phyloP scores from a whole-genome alignment of 805 yeast genomes.

The Candida railenensis region DNA sequence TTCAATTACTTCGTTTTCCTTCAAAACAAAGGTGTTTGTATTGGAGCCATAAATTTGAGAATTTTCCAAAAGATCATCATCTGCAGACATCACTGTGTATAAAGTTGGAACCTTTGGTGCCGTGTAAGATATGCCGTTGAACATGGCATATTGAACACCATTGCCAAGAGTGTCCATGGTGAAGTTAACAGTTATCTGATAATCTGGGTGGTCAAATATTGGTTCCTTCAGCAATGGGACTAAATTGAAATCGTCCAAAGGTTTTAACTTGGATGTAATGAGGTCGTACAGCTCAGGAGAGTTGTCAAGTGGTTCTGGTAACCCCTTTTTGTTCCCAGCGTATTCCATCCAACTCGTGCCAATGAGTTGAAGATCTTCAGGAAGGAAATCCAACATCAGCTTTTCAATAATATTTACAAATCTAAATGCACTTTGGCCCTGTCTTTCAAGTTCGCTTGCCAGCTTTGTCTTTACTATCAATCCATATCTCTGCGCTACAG shows the following conservation, averaged over 20 bases:
- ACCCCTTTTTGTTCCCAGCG: slow-evolving; percentile 33
- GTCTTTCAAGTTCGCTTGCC: slow-evolving; percentile 49
- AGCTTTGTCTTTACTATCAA: slow-evolving; percentile 74
- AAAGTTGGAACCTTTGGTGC: slow-evolving; percentile 85
- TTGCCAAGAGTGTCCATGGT: slow-evolving; percentile 79
- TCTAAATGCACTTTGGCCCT: slow-evolving; percentile 46
- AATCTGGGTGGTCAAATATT: slow-evolving; percentile 65
- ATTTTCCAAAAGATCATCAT: slow-evolving; percentile 47
- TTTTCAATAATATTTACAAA: slow-evolving; percentile 80
- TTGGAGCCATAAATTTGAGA: slow-evolving; percentile 72
- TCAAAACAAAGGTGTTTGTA: slow-evolving; percentile 72
- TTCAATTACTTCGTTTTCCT: slow-evolving; percentile 68
- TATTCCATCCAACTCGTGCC: slow-evolving; percentile 75
- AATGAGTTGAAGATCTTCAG: slow-evolving; percentile 64
- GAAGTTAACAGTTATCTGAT: slow-evolving; percentile 67
- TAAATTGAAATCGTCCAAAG: slow-evolving; percentile 41
- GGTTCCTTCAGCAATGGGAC: slow-evolving; percentile 33
- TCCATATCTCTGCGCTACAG: slow-evolving; percentile 91
- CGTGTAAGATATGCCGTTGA: slow-evolving; percentile 80
- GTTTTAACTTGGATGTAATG: slow-evolving; percentile 43
- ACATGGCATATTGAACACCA: slow-evolving; percentile 95
- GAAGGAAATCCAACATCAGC: slow-evolving; percentile 76
- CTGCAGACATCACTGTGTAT: slow-evolving; percentile 74
- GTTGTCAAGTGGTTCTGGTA: slow-evolving; percentile 29
- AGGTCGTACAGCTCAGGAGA: slow-evolving; percentile 22